Conservation (phyloP, 192 early-diverging fungal genomes). For the Phycomyces nitens region DNA sequence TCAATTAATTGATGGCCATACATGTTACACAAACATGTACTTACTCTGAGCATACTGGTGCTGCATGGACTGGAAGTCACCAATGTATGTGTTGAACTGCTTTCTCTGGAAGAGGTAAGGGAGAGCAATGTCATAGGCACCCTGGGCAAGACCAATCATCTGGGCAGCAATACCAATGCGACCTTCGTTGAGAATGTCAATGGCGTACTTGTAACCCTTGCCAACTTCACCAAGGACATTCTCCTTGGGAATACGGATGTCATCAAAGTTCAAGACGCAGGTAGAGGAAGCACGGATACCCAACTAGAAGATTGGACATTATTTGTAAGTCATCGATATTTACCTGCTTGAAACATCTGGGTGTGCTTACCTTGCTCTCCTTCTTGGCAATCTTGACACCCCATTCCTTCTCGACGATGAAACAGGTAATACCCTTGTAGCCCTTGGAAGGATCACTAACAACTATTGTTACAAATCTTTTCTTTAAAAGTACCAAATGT, state of each 20-base stretch:
- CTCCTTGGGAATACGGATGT: constrained; percentile 73
- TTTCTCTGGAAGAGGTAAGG: constrained; percentile 94
- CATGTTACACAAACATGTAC: not conserved
- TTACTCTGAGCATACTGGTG: constrained; percentile 52
- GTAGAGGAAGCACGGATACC: constrained; percentile 97
- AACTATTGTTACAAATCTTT: not conserved
- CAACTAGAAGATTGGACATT: constrained; percentile 60
- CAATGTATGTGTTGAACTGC: constrained; percentile 84
- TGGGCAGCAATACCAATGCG: constrained; percentile 98
- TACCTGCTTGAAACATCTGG: not conserved
- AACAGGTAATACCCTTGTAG: constrained; percentile 97
- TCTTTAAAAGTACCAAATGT: not conserved
- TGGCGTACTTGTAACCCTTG: constrained; percentile 98
- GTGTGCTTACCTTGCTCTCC: constrained; percentile 70
- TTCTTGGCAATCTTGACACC: constrained; percentile 79
- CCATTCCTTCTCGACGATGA: constrained; percentile 77
- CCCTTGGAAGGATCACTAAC: constrained; percentile 76
- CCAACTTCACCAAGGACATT: constrained; percentile 93
- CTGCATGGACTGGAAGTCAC: constrained; percentile 77
- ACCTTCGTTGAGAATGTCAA: constrained; percentile 97
- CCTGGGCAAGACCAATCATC: constrained; percentile 96
- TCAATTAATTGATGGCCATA: not conserved
- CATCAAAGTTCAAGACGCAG: constrained; percentile 91
- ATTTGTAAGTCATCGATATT: not conserved
- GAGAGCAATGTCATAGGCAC: constrained; percentile 81